Evolutionary conservation across 768 basidiomycete genomes (phyloP).

Genomic region (Leccinum broughii): DNA sequence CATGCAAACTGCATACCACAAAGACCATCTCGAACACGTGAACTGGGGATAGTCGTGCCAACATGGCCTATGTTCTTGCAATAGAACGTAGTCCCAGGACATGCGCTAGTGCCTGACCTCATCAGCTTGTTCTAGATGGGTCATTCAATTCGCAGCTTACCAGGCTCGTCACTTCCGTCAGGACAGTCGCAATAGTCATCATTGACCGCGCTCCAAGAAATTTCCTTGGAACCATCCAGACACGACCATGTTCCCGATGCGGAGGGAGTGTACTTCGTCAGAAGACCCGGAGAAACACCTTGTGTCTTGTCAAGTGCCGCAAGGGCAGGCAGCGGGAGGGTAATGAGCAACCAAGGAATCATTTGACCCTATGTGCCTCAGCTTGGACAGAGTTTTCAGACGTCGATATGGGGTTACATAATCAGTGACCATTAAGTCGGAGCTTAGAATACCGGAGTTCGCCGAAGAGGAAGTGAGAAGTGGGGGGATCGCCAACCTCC

Average conservation of each 20-base stretch:
- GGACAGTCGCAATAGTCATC: conserved; percentile 94
- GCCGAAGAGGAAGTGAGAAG: conserved; percentile 10
- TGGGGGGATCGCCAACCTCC: not conserved
- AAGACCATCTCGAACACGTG: conserved; percentile 88
- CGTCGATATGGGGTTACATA: conserved; percentile 23
- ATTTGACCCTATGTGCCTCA: conserved; percentile 29
- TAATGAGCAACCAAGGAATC: conserved; percentile 50
- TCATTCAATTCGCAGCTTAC: conserved; percentile 37
- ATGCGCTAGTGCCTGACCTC: conserved; percentile 77
- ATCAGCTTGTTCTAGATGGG: conserved; percentile 9
- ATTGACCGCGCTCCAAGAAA: conserved; percentile 81
- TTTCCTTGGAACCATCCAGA: conserved; percentile 75
- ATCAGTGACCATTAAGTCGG: conserved; percentile 18
- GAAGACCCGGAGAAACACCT: conserved; percentile 57
- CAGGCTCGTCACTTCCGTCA: conserved; percentile 96
- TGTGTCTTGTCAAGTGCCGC: conserved; percentile 48
- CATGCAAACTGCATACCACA: conserved; percentile 64
- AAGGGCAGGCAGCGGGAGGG: conserved; percentile 41
- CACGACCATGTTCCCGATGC: conserved; percentile 69
- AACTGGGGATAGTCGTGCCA: conserved; percentile 73
- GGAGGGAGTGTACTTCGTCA: conserved; percentile 54
- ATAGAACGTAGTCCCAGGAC: conserved; percentile 72
- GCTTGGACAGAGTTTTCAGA: not conserved
- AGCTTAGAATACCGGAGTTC: conserved; percentile 21
- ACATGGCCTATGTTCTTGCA: conserved; percentile 89